Evolutionary conservation across 805 yeast genomes (phyloP), one percentile per base, ranked within the genome.

Genomic region (Clavispora vitiphila): DNA sequence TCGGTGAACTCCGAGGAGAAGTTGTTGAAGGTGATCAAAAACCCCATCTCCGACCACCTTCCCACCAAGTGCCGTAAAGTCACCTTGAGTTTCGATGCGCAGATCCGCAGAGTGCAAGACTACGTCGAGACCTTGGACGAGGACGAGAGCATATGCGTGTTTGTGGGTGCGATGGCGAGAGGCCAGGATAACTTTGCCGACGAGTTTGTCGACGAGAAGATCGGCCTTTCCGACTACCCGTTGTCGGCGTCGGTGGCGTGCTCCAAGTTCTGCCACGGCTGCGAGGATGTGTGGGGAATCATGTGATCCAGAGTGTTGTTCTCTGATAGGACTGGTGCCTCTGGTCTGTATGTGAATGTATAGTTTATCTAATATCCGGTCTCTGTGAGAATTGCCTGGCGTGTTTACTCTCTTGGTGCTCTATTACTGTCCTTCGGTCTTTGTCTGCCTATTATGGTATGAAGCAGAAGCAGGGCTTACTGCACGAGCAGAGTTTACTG

Each of bases 111-210:
- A 53, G 96, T 88, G 4, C 95, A 88, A 64, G 96, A 90, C 58
- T 90, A 87, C 61, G 90, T 90, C 30, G 64, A 62, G 14, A 83
- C 83, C 44, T 70, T 93, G 54, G 96, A 81, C 54, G 81, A 80
- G 2, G 95, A 87, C 58, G 96, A 93, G 69, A 86, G 96, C 59
- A 82, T 93, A 54, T 93, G 99, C 74, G 97, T 93, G 21, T 93
- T 93, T 65, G 97, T 93, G 36, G 99, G 99, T 60, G 96, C 99
- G 36, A 93, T 93, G 96, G 99, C 99, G 16, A 82, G 97, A 64
- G 99, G 99, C 58, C 85, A 84, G 61, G 99, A 93, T 66, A 89
- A 81, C 54, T 93, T 93, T 65, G 99, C 99, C 19, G 99, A 93
- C 64, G 98, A 90, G 64, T 91, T 65, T 58, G 96, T 91, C 34